phyloP scores from a whole-genome alignment of 2,329 filamentous ascomycete species.

The Trichoderma harzianum region DNA sequence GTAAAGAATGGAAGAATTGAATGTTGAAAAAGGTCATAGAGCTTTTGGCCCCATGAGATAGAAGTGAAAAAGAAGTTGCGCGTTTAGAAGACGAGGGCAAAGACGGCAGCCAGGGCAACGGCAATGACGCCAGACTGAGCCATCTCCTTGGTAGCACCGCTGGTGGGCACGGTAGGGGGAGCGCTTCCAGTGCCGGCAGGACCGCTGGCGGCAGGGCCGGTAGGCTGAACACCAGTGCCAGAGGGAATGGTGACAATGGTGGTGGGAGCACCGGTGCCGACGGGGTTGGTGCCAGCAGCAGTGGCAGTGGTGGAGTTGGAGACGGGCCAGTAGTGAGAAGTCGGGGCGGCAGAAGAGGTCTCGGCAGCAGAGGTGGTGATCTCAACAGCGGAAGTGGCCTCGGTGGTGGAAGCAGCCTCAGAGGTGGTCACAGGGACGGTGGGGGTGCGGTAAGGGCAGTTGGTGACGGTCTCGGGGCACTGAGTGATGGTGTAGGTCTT shows the following conservation, averaged over 20 bases:
- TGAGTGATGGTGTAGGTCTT: constrained; percentile 45
- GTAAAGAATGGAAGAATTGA: constrained; percentile 21
- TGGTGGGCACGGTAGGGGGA: constrained; percentile 24
- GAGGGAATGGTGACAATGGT: constrained; percentile 26
- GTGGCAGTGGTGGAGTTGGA: constrained; percentile 33
- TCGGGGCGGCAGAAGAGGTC: constrained; percentile 21
- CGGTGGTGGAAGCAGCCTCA: constrained; percentile 19
- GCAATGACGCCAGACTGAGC: constrained; percentile 41
- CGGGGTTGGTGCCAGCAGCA: constrained; percentile 10
- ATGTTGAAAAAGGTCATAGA: not conserved
- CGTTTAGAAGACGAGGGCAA: constrained; percentile 37
- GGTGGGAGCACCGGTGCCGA: constrained; percentile 25
- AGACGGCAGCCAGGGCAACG: constrained; percentile 38
- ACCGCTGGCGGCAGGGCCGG: constrained; percentile 22
- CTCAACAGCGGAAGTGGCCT: constrained; percentile 30
- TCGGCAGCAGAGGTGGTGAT: constrained; percentile 25
- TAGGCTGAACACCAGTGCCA: constrained; percentile 12
- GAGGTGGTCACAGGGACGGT: constrained; percentile 22
- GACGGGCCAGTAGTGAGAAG: constrained; percentile 27
- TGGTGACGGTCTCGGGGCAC: constrained; percentile 43
- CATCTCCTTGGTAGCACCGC: constrained; percentile 36
- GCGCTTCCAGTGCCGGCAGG: constrained; percentile 19
- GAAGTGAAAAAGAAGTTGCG: not conserved
- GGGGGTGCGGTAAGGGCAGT: constrained; percentile 40
- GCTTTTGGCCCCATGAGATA: not conserved